Percentiles rank a stretch among this genome's conserved stretches.
phyloP scores from a whole-genome alignment of 2,329 filamentous ascomycete genomes.

The Dothistroma pini region DNA sequence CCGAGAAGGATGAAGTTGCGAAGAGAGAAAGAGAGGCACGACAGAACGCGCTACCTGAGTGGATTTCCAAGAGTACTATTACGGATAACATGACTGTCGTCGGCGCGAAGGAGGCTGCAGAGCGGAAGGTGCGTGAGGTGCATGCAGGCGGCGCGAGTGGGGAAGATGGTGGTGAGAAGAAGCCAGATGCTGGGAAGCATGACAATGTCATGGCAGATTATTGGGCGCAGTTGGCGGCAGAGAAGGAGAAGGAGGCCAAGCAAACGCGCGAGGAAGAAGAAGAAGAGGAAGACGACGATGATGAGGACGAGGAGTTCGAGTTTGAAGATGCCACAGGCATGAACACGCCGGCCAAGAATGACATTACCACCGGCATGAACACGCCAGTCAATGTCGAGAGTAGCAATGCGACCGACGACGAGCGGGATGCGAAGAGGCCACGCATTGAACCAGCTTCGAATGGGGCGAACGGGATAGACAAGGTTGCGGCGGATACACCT shows the following conservation, averaged over 20 bases:
- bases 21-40: constrained; percentile 34
- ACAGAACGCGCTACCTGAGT: constrained; percentile 36
- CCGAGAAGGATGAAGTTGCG: constrained; percentile 31
- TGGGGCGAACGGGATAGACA: constrained; percentile 18
- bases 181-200: constrained; percentile 33
- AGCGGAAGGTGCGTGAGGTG: constrained; percentile 39
- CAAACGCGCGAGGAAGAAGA: constrained; percentile 47
- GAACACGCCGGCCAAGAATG: constrained; percentile 28
- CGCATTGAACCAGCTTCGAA: constrained; percentile 48
- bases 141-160: constrained; percentile 42
- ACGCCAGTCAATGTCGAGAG: constrained; percentile 29
- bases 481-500: constrained; percentile 34
- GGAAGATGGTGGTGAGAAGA: constrained; percentile 43
- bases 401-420: constrained; percentile 38
- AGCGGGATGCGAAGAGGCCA: constrained; percentile 56
- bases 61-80: constrained; percentile 37
- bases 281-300: constrained; percentile 49
- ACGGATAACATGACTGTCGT: constrained; percentile 45
- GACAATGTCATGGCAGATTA: constrained; percentile 62
- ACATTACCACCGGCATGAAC: constrained; percentile 27
- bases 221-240: constrained; percentile 62
- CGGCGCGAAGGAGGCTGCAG: constrained; percentile 35
- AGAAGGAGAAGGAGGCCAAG: constrained; percentile 48
- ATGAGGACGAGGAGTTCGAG: constrained; percentile 50
- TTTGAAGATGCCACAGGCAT: constrained; percentile 52